Evolutionary conservation across 2,329 filamentous ascomycete genomes (phyloP).

Genomic region (Pseudogymnoascus sp.): DNA sequence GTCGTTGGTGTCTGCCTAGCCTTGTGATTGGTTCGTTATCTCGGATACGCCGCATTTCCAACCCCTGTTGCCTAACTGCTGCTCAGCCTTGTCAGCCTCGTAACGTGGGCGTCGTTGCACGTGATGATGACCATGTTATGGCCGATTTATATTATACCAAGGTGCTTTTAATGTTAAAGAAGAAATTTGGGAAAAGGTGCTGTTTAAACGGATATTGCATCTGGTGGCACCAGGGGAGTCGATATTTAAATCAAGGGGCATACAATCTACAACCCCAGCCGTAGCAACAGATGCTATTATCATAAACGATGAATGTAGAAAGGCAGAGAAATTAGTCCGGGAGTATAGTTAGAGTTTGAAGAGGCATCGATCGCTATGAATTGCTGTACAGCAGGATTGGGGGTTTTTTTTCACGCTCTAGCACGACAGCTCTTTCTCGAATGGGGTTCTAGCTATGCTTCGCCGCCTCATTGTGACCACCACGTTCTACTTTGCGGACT

Average conservation of each 20-base stretch:
- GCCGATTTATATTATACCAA: not conserved
- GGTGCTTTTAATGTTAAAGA: not conserved
- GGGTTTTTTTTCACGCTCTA: no score
- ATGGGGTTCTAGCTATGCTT: not conserved
- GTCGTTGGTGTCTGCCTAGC: not conserved
- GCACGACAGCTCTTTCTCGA: not conserved
- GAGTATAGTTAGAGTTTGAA: not conserved
- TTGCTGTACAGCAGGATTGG: no score
- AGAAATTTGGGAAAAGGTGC: not conserved
- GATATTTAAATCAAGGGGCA: not conserved
- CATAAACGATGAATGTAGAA: no score
- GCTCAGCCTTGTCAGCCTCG: constrained; percentile 3
- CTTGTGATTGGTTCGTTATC: not conserved
- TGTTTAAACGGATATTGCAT: not conserved
- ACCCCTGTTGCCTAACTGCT: not conserved
- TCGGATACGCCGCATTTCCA: constrained; percentile 1
- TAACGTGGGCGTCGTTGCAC: not conserved
- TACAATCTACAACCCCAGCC: not conserved
- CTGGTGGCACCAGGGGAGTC: not conserved
- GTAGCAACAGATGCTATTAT: not conserved
- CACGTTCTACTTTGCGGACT: not conserved
- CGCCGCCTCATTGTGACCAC: not conserved
- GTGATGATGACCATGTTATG: not conserved
- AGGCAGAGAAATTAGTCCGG: no score
- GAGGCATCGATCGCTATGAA: no score